A percentile compares a stretch with the other conserved stretches of the same genome.
These are phyloP conservation scores for Haplographium delicatum DNA, from an alignment of 495 filamentous ascomycete genomes.

Conservation along the genomic window DNA sequence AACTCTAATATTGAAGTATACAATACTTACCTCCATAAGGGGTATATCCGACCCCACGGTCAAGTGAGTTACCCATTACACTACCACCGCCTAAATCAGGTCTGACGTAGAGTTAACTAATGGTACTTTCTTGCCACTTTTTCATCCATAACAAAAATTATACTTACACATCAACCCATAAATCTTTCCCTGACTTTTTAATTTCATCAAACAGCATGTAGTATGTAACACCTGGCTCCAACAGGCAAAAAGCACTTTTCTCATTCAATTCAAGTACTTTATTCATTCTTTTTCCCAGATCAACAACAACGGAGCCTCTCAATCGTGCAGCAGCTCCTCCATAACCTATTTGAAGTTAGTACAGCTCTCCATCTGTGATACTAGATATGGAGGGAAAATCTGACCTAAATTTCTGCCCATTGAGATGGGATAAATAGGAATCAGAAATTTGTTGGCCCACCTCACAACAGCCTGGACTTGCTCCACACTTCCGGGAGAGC, in stretches of 20 bases:
- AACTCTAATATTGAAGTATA: no score
- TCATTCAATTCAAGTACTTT: slow-evolving; percentile 46
- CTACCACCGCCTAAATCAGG: slow-evolving; percentile 54
- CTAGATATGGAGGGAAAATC: no score
- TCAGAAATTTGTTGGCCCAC: slow-evolving; percentile 40
- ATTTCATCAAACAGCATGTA: slow-evolving; percentile 48
- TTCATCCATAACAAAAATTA: no score
- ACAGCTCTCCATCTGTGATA: no score
- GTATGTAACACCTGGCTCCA: slow-evolving; percentile 56
- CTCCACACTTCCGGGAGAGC: slow-evolving; percentile 34
- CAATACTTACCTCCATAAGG: slow-evolving; percentile 26
- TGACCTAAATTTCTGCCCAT: slow-evolving; percentile 41
- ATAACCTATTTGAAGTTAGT: slow-evolving; percentile 40
- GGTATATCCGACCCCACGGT: slow-evolving; percentile 55
- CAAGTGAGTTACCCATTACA: slow-evolving; percentile 40
- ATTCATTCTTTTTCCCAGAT: slow-evolving; percentile 52
- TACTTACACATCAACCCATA: slow-evolving; percentile 50
- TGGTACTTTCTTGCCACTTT: not conserved
- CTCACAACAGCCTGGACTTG: slow-evolving; percentile 44
- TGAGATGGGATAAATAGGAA: slow-evolving; percentile 51
- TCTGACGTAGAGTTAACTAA: no score
- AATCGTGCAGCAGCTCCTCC: slow-evolving; percentile 52
- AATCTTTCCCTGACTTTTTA: slow-evolving; percentile 31
- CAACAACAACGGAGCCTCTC: slow-evolving; percentile 45
- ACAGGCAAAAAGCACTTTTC: slow-evolving; percentile 44